Evolutionary conservation across 2,329 filamentous ascomycete genomes (phyloP), one percentile per base, ranked within the genome.

Genomic region (Geoglossum cookeanum): DNA sequence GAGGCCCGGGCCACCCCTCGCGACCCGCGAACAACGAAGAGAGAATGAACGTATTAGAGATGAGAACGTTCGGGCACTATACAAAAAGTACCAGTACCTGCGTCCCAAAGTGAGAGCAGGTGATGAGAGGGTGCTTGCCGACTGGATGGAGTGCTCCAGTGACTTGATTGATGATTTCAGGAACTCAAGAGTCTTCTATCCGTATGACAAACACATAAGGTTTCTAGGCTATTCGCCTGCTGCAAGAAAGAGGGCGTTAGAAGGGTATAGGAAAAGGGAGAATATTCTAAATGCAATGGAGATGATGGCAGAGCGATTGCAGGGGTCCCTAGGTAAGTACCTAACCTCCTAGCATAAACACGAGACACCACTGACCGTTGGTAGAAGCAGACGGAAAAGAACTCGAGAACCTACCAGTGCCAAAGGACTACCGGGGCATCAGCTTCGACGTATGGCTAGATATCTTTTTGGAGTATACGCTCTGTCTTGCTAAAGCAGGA

Each of bases 391-490:
- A 67, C 9, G 62, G 64, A 29, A 66, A 63, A 13, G 65, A 62
- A 47, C 62, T 51, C 59, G 63, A 17, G 61, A 59, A 42, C n/a
- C 61, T 59, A 51, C 65, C 64, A 15, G 67, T 75, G 42, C 78
- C 78, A 1, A 68, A 69, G 52, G 74, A 77, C 59, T 90, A 88
- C 65, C 83, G 87, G 62, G 85, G 85, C 6, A 86, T 97, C 52
- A 74, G 81, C 0, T 95, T 97, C 65, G 75, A 83, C 58, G 78
- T 81, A 52, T 98, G 92, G 92, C 77, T 96, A 2, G 86, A 94
- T 62, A 76, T 95, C 0, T 95, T 98, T 66, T 77, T 94, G 39
- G 86, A 92, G 64, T 94, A 94, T 66, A 85, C 89, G 2, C 75
- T 96, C 53, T 75, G 83, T 4, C 77, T 92, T 35, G 85, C 89